Evolutionary conservation across 208 protist species (phyloP), one percentile per base, ranked within the genome.

Genomic region (Trypanosoma brucei): DNA sequence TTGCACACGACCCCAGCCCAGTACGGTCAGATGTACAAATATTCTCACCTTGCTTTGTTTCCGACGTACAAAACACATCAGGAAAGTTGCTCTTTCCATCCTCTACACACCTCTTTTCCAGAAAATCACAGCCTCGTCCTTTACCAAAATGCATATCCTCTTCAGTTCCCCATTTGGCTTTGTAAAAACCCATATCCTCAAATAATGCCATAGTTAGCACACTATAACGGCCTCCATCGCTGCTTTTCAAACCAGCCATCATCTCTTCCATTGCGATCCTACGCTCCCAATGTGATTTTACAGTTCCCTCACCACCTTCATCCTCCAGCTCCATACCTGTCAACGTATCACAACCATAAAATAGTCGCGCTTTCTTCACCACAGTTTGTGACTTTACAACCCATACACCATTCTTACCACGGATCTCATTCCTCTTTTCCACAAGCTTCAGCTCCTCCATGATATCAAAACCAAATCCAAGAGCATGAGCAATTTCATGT

Each of bases 401-500:
- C 3, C 4, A 3, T 33, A 38, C 13, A 11, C 37, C 0, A 30
- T 42, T 14, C 65, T 70, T 78, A 0, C 64, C 59, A 31, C 67
- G 66, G 14, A 70, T 11, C 0, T 50, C 34, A 22, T 8, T 9
- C 30, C 61, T 48, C 4, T 55, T 55, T 11, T 7, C 33, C 0
- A 68, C 30, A 59, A 77, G 68, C 0, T 55, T 51, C 1, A 56
- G 38, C 40, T 45, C 42, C 6, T 34, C 9, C 34, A 77, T 64
- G 3, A 35, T 62, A 35, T 60, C 44, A 2, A 22, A 8, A 34
- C 35, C 54, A 45, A 77, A 77, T 5, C 92, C 92, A 30, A 97
- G 66, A n/a, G 86, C 79, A 75, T 97, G 92, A 7, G 86, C 62
- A 0, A 95, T 65, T 72, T 94, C 89, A 62, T 97, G 92, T 3